phyloP scores from a whole-genome alignment of 2,329 filamentous ascomycete genomes.

The Talaromyces sp. region DNA sequence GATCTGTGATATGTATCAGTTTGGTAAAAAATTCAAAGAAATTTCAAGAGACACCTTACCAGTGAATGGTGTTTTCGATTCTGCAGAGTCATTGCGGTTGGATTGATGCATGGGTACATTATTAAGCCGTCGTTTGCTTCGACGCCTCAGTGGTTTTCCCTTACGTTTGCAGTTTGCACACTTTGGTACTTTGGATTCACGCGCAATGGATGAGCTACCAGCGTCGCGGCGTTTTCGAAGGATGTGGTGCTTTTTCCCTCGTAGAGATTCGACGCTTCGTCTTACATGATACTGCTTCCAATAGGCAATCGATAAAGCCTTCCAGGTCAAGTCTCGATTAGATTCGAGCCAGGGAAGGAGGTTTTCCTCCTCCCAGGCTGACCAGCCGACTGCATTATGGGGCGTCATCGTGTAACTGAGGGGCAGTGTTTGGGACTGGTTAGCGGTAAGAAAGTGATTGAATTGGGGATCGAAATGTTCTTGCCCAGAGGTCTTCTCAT shows the following conservation, averaged over 20 bases:
- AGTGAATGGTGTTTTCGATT: background rate
- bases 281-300: background rate
- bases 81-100: background rate
- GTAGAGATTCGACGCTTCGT: background rate
- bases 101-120: background rate
- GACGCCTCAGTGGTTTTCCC: background rate
- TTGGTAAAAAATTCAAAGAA: background rate
- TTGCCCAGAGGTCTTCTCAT: background rate
- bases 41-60: background rate
- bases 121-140: background rate
- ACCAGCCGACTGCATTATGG: background rate
- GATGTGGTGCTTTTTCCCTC: conserved; percentile 1
- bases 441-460: background rate
- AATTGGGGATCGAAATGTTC: background rate
- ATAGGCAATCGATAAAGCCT: background rate
- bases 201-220: background rate
- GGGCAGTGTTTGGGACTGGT: background rate
- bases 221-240: background rate
- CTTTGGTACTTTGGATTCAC: background rate
- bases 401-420: background rate
- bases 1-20: background rate
- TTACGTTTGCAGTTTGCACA: background rate
- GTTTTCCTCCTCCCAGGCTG: background rate
- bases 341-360: background rate
- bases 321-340: background rate